Evolutionary conservation across 768 basidiomycete species (phyloP), one percentile per base, ranked within the genome.

Genomic region (Boletus vinaceobasis): DNA sequence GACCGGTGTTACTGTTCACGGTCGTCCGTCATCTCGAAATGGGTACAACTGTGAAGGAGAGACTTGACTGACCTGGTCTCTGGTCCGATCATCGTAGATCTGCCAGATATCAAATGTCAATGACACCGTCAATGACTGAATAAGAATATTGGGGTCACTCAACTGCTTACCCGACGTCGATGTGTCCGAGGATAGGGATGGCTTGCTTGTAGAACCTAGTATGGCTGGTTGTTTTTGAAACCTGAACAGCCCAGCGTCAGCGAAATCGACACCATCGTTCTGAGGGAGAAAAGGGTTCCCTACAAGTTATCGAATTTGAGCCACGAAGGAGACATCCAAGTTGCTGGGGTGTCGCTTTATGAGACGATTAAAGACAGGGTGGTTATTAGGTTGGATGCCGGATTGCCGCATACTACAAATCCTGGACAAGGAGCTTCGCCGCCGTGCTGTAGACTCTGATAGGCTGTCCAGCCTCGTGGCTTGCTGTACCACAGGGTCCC

Each of bases 101-200:
- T 60, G 7, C n/a, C 2, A 14, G 33, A 23, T 17, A 14, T 52
- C n/a, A 10, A 11, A 38, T 29, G 33, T 63, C 38, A 55, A 48
- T 9, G 21, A 48, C 5, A 19, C 44, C 27, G 29, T 32, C 15
- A 10, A 14, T 23, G 14, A 37, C 9, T 19, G 33, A 31, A 21
- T 42, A 7, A 5, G 10, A 51, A 4, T 3, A 11, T n/a, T 3
- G 19, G 8, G n/a, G 35, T 5, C 4, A 59, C 61, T 59, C 61
- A 59, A 62, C 59, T 61, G 50, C 6, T 55, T 45, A 7, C 27
- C 32, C 10, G 47, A 31, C 38, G n/a, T 26, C 29, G 47, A 61
- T 26, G 39, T 5, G 8, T 35, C 15, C 23, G 23, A 36, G 15
- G 43, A 42, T 13, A 33, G 14, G 19, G 59, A 45, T 8, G 55